phyloP scores from a whole-genome alignment of 176 grass and related monocot species.

The Oryza officinalis region DNA sequence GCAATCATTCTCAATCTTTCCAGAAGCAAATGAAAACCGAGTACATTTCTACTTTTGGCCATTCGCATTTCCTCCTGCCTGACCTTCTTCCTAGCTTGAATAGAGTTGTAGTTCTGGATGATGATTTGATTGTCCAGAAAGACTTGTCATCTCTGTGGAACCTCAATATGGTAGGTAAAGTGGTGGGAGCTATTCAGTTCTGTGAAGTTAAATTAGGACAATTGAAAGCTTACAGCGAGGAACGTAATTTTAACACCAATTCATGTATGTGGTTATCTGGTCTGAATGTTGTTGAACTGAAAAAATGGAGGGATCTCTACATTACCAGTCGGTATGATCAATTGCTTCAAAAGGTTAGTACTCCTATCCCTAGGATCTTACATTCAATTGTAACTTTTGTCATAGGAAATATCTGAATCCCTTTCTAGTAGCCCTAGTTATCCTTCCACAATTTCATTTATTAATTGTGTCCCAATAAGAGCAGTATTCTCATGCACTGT shows the following conservation, averaged over 20 bases:
- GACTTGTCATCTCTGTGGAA: slow-evolving; percentile 77
- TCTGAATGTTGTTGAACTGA: slow-evolving; percentile 72
- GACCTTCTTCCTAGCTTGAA: slow-evolving; percentile 80
- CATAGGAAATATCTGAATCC: background rate
- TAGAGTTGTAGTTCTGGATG: slow-evolving; percentile 64
- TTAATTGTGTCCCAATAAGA: background rate
- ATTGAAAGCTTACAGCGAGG: slow-evolving; percentile 53
- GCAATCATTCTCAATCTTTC: slow-evolving; percentile 39
- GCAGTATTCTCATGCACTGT: background rate
- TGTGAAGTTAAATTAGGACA: slow-evolving; percentile 62
- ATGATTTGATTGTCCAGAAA: slow-evolving; percentile 86
- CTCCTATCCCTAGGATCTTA: background rate
- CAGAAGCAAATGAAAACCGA: slow-evolving; percentile 60
- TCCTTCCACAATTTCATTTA: background rate
- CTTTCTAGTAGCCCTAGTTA: slow-evolving; percentile 4
- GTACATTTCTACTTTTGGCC: slow-evolving; percentile 81
- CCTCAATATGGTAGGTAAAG: slow-evolving; percentile 65
- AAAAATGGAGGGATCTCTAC: slow-evolving; percentile 70
- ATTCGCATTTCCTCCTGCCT: slow-evolving; percentile 81
- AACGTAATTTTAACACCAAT: slow-evolving; percentile 40
- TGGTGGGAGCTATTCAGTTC: slow-evolving; percentile 62
- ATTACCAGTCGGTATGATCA: slow-evolving; percentile 46
- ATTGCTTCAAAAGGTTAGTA: slow-evolving; percentile 62
- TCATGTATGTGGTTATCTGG: slow-evolving; percentile 79
- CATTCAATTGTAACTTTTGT: background rate